These are phyloP conservation scores for Agaricus bisporus DNA, from an alignment of 768 basidiomycete species.

Conservation along the genomic window DNA sequence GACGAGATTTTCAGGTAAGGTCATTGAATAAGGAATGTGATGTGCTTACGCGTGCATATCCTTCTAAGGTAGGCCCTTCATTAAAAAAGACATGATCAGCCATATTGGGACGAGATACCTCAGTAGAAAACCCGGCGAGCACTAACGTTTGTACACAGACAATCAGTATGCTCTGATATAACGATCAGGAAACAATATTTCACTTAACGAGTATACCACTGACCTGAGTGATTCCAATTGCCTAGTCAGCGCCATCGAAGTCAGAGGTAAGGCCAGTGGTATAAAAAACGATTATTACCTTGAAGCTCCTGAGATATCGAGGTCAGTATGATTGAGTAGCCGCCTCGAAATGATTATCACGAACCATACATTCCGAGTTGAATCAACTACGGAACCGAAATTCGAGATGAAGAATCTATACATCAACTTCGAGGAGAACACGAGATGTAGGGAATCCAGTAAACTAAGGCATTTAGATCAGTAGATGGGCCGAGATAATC, in stretches of 20 bases:
- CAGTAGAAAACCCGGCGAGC: neutral
- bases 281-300: neutral
- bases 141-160: constrained; percentile 4
- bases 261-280: neutral
- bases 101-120: neutral
- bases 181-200: neutral
- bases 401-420: constrained; percentile 6
- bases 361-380: constrained; percentile 2
- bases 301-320: constrained; percentile 1
- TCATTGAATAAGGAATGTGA: neutral
- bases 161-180: neutral
- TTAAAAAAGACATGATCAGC: neutral
- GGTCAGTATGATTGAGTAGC: neutral
- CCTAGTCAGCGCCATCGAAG: neutral
- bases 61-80: constrained; percentile 1
- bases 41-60: neutral
- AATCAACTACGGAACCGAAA: neutral
- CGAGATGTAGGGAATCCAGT: constrained; percentile 1
- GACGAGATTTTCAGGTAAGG: neutral
- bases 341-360: neutral
- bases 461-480: neutral
- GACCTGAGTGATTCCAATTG: constrained; percentile 4
- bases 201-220: neutral
- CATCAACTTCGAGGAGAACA: constrained; percentile 3
- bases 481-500: neutral